Percentiles rank a stretch among this genome's conserved stretches.
These are phyloP conservation scores for Debaryomyces maramus DNA, from an alignment of 805 yeast species.

Conservation along the genomic window DNA sequence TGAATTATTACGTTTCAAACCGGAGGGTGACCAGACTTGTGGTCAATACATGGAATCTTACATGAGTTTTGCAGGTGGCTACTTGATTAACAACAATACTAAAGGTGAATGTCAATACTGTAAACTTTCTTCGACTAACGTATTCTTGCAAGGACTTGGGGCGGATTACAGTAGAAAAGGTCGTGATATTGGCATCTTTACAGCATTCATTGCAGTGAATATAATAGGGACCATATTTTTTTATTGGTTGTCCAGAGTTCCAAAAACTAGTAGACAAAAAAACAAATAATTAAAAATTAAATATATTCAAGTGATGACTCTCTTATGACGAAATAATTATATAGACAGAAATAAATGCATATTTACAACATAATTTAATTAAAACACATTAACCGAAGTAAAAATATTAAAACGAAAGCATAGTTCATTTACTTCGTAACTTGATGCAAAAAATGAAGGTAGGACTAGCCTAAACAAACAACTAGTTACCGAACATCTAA, in stretches of 20 bases:
- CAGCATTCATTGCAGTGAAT: constrained; percentile 27
- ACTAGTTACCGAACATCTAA: too few species aligned
- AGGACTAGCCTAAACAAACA: too few species aligned
- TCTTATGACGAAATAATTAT: too few species aligned
- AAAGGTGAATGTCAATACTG: constrained; percentile 27
- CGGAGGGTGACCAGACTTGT: constrained; percentile 30
- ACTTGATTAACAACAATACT: constrained; percentile 15
- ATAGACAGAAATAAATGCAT: too few species aligned
- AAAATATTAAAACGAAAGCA: too few species aligned
- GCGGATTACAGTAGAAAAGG: constrained; percentile 22
- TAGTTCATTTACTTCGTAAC: too few species aligned
- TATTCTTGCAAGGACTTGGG: constrained; percentile 24
- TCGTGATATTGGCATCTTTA: constrained; percentile 29
- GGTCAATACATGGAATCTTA: constrained; percentile 26
- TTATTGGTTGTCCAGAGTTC: constrained; percentile 45
- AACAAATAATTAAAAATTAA: too few species aligned
- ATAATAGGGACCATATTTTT: constrained; percentile 25
- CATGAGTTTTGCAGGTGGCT: constrained; percentile 25
- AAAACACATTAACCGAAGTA: too few species aligned
- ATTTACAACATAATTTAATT: too few species aligned
- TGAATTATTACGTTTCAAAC: constrained; percentile 24
- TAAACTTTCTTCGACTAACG: constrained; percentile 24
- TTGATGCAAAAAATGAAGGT: too few species aligned
- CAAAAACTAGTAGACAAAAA: constrained; percentile 27
- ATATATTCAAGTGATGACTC: too few species aligned